These are phyloP conservation scores for Odontarrhena argentea DNA, from an alignment of 345 rosid species.

Conservation along the genomic window DNA sequence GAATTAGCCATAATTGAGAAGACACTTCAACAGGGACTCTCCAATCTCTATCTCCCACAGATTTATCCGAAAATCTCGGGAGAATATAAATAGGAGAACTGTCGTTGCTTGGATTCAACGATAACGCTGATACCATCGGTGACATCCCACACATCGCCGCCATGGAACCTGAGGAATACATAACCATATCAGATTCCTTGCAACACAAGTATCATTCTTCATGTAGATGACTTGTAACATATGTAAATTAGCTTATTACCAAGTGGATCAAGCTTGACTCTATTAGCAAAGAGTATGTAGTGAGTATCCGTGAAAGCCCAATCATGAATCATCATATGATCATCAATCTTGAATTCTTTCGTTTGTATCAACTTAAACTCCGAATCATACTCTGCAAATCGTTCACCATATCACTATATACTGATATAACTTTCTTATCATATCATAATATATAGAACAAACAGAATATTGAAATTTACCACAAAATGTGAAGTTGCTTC, in stretches of 20 bases:
- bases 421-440: background rate
- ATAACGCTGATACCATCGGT: slow-evolving; percentile 89
- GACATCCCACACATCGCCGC: slow-evolving; percentile 72
- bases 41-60: slow-evolving; percentile 60
- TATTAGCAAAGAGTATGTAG: slow-evolving; percentile 75
- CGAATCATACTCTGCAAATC: slow-evolving; percentile 61
- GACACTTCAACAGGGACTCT: slow-evolving; percentile 72
- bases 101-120: slow-evolving; percentile 72
- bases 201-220: slow-evolving; percentile 1
- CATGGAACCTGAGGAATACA: slow-evolving; percentile 59
- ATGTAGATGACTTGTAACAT: background rate
- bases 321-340: slow-evolving; percentile 91
- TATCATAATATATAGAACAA: background rate
- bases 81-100: slow-evolving; percentile 80
- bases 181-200: slow-evolving; percentile 15
- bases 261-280: slow-evolving; percentile 67
- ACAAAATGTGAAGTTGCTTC: slow-evolving; percentile 77
- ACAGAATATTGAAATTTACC: slow-evolving; percentile 42
- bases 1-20: slow-evolving; percentile 74
- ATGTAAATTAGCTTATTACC: slow-evolving; percentile 46
- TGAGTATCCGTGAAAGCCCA: slow-evolving; percentile 90
- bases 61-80: slow-evolving; percentile 56
- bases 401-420: background rate
- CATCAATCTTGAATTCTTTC: slow-evolving; percentile 63
- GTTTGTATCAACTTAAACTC: slow-evolving; percentile 56